Evolutionary conservation across 2,329 filamentous ascomycete species (phyloP).

Genomic region (Podosphaera aphanis): DNA sequence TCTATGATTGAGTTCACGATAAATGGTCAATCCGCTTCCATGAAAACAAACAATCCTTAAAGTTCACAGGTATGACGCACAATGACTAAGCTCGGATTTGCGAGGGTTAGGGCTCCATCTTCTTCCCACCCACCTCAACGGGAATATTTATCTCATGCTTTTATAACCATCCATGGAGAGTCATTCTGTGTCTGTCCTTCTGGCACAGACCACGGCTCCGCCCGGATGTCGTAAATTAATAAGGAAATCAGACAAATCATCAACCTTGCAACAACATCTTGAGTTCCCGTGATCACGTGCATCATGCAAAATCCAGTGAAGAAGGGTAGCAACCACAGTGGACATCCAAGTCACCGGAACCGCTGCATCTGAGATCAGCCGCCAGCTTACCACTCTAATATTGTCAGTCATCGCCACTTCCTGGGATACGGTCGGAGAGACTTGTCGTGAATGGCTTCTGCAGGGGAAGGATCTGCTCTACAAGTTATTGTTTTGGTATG

Average conservation of each 20-base stretch:
- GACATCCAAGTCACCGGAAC: background rate
- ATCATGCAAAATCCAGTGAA: background rate
- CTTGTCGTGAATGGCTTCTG: conserved; percentile 3
- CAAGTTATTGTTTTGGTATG: conserved; percentile 57
- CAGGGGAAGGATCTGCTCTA: conserved; percentile 21
- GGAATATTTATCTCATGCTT: too few relatives aligned
- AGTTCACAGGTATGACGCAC: too few relatives aligned
- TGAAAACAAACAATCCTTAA: background rate
- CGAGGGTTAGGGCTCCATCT: too few relatives aligned
- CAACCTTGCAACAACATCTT: background rate
- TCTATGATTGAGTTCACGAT: too few relatives aligned
- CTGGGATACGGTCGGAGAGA: background rate
- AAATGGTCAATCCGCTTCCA: too few relatives aligned
- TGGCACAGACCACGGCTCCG: background rate
- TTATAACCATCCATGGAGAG: too few relatives aligned
- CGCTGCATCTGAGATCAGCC: background rate
- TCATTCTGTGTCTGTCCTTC: background rate
- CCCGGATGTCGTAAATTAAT: background rate
- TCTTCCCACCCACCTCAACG: too few relatives aligned
- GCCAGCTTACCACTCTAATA: background rate
- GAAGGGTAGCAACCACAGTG: background rate
- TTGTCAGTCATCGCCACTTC: background rate
- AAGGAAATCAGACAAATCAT: background rate
- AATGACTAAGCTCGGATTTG: too few relatives aligned
- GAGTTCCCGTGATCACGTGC: background rate